Percentiles rank a stretch among this genome's conserved stretches.
These are phyloP conservation scores for Beauveria varroae DNA, from an alignment of 2,329 filamentous ascomycete genomes.

Conservation along the genomic window DNA sequence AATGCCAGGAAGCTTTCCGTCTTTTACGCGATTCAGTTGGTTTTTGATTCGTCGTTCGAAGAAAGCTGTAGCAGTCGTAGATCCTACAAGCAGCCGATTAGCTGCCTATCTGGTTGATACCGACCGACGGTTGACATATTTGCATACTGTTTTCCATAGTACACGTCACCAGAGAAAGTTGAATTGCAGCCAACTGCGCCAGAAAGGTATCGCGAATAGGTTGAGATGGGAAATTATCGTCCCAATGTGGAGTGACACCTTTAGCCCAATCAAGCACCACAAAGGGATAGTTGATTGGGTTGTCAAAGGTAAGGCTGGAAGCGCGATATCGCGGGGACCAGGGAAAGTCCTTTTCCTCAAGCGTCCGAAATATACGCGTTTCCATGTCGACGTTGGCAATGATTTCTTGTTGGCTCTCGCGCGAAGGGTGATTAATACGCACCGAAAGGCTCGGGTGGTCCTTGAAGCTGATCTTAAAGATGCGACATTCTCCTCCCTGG, in stretches of 20 bases:
- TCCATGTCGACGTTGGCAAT: neutral
- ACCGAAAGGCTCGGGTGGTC: slow-evolving; percentile 2
- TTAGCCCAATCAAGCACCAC: neutral
- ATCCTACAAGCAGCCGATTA: neutral
- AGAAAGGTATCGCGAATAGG: neutral
- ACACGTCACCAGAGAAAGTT: neutral
- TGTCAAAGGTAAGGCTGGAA: neutral
- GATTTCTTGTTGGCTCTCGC: neutral
- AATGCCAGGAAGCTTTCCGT: neutral
- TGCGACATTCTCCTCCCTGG: neutral
- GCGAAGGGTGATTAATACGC: neutral
- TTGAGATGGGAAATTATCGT: neutral
- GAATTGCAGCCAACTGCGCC: neutral
- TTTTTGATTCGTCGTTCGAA: slow-evolving; percentile 5
- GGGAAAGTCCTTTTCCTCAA: neutral
- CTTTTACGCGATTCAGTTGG: neutral
- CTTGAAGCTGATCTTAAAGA: slow-evolving; percentile 1
- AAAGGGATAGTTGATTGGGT: slow-evolving; percentile 1
- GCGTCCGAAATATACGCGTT: neutral
- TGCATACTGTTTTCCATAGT: neutral
- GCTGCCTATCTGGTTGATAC: neutral
- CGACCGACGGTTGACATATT: neutral
- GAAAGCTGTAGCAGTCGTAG: neutral
- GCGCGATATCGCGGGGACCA: neutral
- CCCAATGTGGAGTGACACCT: neutral